Percentiles rank a stretch among this genome's conserved stretches.
Evolutionary conservation across 306 rosid species (phyloP).

Genomic region (Vigna hirtella): DNA sequence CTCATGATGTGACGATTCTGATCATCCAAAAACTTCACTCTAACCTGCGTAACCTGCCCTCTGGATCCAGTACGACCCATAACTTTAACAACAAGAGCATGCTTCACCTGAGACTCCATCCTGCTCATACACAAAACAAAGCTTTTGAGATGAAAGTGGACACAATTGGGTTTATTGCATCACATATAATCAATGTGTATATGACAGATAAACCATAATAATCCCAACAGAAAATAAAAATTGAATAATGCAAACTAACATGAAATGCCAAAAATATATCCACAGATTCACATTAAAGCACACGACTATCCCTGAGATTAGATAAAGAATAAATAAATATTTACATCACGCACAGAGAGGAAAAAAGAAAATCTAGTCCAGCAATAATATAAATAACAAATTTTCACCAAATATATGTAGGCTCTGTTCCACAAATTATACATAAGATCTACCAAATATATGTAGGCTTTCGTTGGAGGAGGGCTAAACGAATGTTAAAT

Average conservation of each 20-base stretch:
- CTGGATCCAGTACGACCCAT: slow-evolving; percentile 21
- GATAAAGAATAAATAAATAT: neutral
- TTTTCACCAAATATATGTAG: neutral
- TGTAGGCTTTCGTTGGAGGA: neutral
- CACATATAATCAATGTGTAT: neutral
- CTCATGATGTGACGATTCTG: slow-evolving; percentile 13
- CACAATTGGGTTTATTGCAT: neutral
- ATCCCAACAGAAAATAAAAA: neutral
- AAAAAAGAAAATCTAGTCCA: neutral
- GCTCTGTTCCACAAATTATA: neutral
- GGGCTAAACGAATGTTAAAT: neutral
- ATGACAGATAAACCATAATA: neutral
- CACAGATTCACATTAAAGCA: neutral
- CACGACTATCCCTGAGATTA: neutral
- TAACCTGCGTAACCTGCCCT: slow-evolving; percentile 17
- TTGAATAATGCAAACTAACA: neutral
- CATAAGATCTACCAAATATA: neutral
- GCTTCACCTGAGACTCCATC: slow-evolving; percentile 30
- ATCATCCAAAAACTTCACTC: slow-evolving; percentile 28
- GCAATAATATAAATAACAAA: neutral
- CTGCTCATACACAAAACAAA: neutral
- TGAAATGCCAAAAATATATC: neutral
- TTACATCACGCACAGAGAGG: neutral
- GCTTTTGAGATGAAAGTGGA: neutral
- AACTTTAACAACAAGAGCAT: neutral